Conservation (phyloP, 2,329 filamentous ascomycete species). For the Chaetomiaceae sp. region DNA sequence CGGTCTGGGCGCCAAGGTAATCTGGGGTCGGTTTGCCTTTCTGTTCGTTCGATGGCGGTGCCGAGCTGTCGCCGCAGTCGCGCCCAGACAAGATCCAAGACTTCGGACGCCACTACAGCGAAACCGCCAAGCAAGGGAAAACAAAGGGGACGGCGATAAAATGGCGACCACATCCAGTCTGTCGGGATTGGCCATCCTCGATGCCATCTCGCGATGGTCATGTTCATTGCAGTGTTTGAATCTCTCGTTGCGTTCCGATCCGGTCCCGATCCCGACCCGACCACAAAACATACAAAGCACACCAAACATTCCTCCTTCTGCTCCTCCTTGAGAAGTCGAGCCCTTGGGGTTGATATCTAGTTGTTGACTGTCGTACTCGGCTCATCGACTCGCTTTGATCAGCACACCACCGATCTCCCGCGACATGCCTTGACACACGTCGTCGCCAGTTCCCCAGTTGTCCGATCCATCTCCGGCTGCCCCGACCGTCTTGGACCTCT, state of each 20-base stretch:
- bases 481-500: too few relatives aligned
- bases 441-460: not conserved
- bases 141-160: conserved; percentile 2
- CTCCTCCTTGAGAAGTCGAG: too few relatives aligned
- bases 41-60: conserved; percentile 6
- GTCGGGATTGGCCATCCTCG: not conserved
- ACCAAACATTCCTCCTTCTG: too few relatives aligned
- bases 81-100: conserved; percentile 16
- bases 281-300: too few relatives aligned
- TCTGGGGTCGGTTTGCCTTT: conserved; percentile 3
- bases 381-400: too few relatives aligned
- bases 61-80: conserved; percentile 7
- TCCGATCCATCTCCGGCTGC: not conserved
- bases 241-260: too few relatives aligned
- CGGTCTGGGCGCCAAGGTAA: conserved; percentile 21
- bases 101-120: conserved; percentile 4
- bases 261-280: too few relatives aligned
- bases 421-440: conserved; percentile 5
- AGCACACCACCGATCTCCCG: not conserved
- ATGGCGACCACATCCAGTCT: conserved; percentile 11
- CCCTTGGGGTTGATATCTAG: too few relatives aligned
- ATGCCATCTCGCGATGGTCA: not conserved
- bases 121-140: conserved; percentile 13
- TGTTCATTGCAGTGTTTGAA: not conserved
- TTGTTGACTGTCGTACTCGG: too few relatives aligned